A percentile compares a stretch with the other conserved stretches of the same genome.
Conservation (phyloP, 169 alveolate species). For the Perkinsus olseni region DNA sequence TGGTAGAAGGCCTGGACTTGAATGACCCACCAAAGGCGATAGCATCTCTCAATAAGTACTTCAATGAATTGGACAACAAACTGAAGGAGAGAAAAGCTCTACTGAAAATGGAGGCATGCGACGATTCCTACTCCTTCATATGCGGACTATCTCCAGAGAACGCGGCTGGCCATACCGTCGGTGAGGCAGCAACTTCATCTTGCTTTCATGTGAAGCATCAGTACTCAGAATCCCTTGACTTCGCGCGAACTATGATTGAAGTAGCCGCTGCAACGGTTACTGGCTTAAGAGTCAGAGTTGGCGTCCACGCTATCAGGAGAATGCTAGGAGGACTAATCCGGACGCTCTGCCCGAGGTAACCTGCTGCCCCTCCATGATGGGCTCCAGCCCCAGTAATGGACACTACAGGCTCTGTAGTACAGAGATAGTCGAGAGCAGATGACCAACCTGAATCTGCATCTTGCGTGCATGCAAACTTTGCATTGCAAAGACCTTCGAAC, state of each 20-base stretch:
- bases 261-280: background rate
- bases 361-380: too few species aligned
- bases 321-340: background rate
- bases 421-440: too few species aligned
- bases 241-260: background rate
- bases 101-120: background rate
- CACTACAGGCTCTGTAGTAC: too few species aligned
- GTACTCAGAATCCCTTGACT: background rate
- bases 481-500: too few species aligned
- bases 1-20: background rate
- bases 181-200: background rate
- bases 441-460: too few species aligned
- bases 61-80: background rate
- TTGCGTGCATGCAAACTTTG: too few species aligned
- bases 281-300: background rate
- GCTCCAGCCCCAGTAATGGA: too few species aligned
- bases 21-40: background rate
- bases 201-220: background rate
- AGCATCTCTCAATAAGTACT: background rate
- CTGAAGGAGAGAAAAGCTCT: background rate
- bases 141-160: background rate
- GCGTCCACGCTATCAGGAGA: background rate
- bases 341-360: background rate
- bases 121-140: background rate
- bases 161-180: background rate